Evolutionary conservation across 805 yeast genomes (phyloP).

Genomic region (Wilhelminamyces savonicus): DNA sequence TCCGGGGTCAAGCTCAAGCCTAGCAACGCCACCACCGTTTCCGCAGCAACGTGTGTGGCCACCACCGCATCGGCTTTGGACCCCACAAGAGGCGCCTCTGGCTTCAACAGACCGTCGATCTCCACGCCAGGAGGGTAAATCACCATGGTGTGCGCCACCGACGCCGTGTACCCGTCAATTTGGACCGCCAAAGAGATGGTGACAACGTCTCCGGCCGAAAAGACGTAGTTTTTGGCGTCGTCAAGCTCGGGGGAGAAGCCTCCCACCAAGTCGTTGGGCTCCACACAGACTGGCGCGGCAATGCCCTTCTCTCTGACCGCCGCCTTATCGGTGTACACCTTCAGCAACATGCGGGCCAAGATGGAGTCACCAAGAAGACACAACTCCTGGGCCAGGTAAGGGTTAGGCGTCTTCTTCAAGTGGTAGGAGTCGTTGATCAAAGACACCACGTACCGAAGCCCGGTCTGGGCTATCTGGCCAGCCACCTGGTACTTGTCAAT

Average conservation of each 20-base stretch:
- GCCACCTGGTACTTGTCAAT: conserved; percentile 83
- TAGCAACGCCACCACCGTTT: conserved; percentile 72
- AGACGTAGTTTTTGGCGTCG: conserved; percentile 41
- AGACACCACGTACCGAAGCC: conserved; percentile 56
- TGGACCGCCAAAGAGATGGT: conserved; percentile 86
- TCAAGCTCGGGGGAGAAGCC: conserved; percentile 88
- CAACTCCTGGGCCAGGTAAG: conserved; percentile 57
- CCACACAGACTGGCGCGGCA: conserved; percentile 85
- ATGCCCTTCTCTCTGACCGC: conserved; percentile 80
- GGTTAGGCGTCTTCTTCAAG: conserved; percentile 37
- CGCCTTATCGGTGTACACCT: conserved; percentile 51
- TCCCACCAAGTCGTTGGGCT: conserved; percentile 67
- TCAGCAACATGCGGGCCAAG: conserved; percentile 51
- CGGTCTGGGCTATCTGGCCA: conserved; percentile 84
- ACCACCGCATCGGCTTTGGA: conserved; percentile 82
- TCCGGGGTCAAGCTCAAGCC: conserved; percentile 73
- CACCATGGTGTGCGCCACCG: conserved; percentile 80
- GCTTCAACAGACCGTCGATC: conserved; percentile 30
- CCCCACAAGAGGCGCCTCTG: conserved; percentile 79
- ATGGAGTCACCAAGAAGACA: conserved; percentile 80
- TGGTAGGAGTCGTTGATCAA: conserved; percentile 75
- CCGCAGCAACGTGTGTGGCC: conserved; percentile 86
- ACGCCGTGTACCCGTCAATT: conserved; percentile 90
- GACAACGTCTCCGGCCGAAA: conserved; percentile 76
- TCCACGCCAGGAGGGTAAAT: conserved; percentile 62